Evolutionary conservation across 2,329 filamentous ascomycete species (phyloP), one percentile per base, ranked within the genome.

Genomic region (Lasiodiplodia sp.): DNA sequence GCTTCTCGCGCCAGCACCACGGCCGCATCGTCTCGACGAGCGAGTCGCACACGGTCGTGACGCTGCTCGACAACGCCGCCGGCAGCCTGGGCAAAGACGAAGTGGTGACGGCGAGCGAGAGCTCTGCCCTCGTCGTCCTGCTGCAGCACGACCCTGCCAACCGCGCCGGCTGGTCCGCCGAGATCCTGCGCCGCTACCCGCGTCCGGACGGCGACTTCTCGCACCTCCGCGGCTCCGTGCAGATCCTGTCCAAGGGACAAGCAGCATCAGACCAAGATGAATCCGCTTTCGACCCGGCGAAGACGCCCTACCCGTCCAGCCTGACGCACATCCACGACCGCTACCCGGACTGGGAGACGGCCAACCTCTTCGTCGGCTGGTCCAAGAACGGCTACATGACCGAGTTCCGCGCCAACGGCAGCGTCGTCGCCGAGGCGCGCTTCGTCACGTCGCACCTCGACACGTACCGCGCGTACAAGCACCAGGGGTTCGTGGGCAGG

Each of bases 11-110:
- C 4, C 68, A 69, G 31, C 68, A 69, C 23, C 62, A 69, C 40
- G 68, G 28, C 28, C 60, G 68, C 31, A 60, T 69, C 34, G 25
- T 85, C 23, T 78, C 78, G 11, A 79, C 83, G 65, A 80, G 84
- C 58, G 75, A 75, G 4, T 79, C 82, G 1, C 81, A 85, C 66
- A 86, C 86, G 11, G 73, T 84, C 11, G 79, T 88, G 68, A 84
- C 84, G 6, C 79, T 88, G 58, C 88, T 84, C 70, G 84, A 87
- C 71, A 88, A 88, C 75, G 81, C 81, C 21, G 83, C 82, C 5
- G 81, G 86, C 67, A 82, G 81, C 7, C 81, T 81, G 37, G 83
- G 84, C 71, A 76, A 77, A 7, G 65, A 67, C n/a, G 65, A 52
- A 1, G 52, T 10, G 5, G 78, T 75, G 1, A 73, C 73, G 23